These are phyloP conservation scores for Penicillium subrubescens DNA, from an alignment of 495 filamentous ascomycete species.

Conservation along the genomic window DNA sequence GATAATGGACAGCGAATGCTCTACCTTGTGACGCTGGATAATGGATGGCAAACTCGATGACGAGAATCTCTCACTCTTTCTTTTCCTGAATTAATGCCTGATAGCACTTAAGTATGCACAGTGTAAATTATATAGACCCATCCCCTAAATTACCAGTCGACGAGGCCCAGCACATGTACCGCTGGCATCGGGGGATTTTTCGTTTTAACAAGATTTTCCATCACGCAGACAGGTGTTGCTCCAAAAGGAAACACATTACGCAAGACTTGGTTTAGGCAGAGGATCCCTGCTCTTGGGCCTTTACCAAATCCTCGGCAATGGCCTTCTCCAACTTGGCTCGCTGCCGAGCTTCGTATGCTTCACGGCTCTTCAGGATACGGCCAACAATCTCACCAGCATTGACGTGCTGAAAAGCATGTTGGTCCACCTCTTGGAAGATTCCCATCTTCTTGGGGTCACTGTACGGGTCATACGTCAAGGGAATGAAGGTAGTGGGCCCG, in stretches of 20 bases:
- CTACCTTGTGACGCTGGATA: neutral
- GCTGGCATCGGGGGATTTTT: conserved; percentile 10
- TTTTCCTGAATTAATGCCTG: neutral
- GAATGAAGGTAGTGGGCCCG: conserved; percentile 90
- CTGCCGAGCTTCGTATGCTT: conserved; percentile 88
- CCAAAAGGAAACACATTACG: neutral
- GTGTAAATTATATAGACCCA: conserved; percentile 3
- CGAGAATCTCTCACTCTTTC: neutral
- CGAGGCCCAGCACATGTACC: conserved; percentile 22
- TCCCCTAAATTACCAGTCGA: conserved; percentile 18
- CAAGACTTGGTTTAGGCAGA: conserved; percentile 12
- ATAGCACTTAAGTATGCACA: neutral
- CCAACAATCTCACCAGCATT: conserved; percentile 92
- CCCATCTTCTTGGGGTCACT: conserved; percentile 72
- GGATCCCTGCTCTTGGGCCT: conserved; percentile 35
- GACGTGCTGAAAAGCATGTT: conserved; percentile 79
- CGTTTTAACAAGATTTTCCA: neutral
- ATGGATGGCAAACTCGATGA: neutral
- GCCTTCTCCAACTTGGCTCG: conserved; percentile 83
- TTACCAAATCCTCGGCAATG: conserved; percentile 60
- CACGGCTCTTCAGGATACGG: conserved; percentile 80
- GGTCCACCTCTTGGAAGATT: conserved; percentile 71
- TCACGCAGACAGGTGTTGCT: neutral
- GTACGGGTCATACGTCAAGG: conserved; percentile 85
- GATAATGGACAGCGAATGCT: neutral